Conservation (phyloP, 164 flowering plant species). For the Buxus sempervirens region DNA sequence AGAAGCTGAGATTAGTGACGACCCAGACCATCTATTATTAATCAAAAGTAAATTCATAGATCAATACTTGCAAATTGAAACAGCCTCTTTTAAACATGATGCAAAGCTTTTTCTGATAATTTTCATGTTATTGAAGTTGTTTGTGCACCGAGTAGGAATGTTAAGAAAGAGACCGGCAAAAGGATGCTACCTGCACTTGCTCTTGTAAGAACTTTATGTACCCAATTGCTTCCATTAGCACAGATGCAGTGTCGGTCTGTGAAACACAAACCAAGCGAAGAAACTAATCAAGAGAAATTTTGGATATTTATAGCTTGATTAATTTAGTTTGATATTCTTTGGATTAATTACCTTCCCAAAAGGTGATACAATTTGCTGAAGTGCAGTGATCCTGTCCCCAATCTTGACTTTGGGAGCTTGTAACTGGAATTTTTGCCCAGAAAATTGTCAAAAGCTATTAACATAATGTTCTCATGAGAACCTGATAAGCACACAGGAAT, state of each 20-base stretch:
- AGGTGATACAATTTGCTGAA: constrained; percentile 81
- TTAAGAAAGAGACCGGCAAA: too few species aligned
- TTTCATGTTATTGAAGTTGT: not conserved
- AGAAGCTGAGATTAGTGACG: too few species aligned
- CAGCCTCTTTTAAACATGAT: too few species aligned
- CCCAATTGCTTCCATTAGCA: constrained; percentile 56
- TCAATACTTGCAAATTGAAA: too few species aligned
- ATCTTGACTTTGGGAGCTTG: constrained; percentile 63
- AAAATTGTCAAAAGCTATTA: not conserved
- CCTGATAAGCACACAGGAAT: not conserved
- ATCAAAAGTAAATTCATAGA: too few species aligned
- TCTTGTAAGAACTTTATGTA: constrained; percentile 61
- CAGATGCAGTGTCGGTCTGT: constrained; percentile 82
- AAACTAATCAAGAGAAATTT: not conserved
- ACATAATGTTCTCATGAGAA: not conserved
- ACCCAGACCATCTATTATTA: too few species aligned
- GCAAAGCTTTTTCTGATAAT: not conserved
- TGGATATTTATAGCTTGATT: not conserved
- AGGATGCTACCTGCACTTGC: constrained; percentile 53
- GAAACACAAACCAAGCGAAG: constrained; percentile 1
- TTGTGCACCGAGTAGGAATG: not conserved
- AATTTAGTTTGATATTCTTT: not conserved
- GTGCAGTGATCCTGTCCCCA: constrained; percentile 56
- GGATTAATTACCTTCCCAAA: constrained; percentile 63
- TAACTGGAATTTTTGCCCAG: constrained; percentile 12